Base-by-base conservation (phyloP, 129 eudicot genomes). In the Tanacetum coccineum region DNA sequence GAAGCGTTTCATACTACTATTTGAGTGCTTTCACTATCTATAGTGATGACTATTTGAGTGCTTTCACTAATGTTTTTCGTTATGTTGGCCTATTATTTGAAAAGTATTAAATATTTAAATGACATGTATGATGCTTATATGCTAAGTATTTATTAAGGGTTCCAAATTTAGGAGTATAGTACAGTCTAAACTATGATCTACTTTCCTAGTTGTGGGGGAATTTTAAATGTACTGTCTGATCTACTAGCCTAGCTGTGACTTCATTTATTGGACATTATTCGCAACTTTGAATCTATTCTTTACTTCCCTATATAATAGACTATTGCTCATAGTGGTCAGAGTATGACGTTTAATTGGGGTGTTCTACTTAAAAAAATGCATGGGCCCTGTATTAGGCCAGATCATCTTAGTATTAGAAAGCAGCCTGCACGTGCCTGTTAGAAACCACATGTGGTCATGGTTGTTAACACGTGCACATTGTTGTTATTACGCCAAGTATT, bases 261-360 rank as follows among this genome's bases (percentile, higher is more conserved):
- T 6, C 42, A 36, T 36, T 36, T 6, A 36, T 7, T 36, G 42
- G 42, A 36, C 42, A 36, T 36, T 36, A 36, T 36, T 36, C 6
- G 10, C 42, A 36, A 36, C 10, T 36, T 72, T 36, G n/a, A 45
- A 45, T 58, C 3, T 44, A 17, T 70, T 8, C 9, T 57, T 57
- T 22, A 11, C 26, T 58, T 45, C 9, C 50, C 58, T 32, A 32
- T 57, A 30, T 8, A 11, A 48, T 40, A 48, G 61, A 71, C 9
- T 48, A 48, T 48, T 70, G 66, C 59, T 69, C 64, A 15, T 45
- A 44, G 55, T 58, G 15, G 46, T 66, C 46, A 7, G 52, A 44
- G 14, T 44, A 57, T 70, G 55, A 70, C 49, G 51, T 60, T 17
- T 19, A 17, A 59, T 28, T 20, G 39, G 51, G 40, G 21, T 40